Evolutionary conservation across 352 stramenopile genomes (phyloP), one percentile per base, ranked within the genome.

Genomic region (Phytophthora pluvialis): DNA sequence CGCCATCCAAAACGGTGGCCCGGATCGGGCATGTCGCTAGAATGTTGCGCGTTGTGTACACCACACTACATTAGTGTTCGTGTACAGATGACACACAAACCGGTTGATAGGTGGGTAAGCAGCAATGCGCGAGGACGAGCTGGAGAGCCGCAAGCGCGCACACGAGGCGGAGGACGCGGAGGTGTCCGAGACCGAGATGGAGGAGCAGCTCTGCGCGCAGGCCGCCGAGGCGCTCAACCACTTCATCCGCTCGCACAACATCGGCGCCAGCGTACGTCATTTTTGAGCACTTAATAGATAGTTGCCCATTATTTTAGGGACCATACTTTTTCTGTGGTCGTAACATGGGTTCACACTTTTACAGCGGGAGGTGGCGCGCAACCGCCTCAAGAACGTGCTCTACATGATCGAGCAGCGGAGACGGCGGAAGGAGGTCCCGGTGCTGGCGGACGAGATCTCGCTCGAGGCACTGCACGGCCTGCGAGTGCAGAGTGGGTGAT

Each of bases 171-270:
- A 65, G 5, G 40, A 60, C 13, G 25, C 11, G 13, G 45, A 58
- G 13, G 25, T 21, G 11, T 47, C 64, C 0, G 68, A 82, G 60
- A 46, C 64, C 3, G 82, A 89, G 51, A 91, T 92, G 70, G 81
- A 92, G 60, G 66, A 88, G 70, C 85, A 94, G 54, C 81, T 92
- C n/a, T 78, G 74, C 33, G 83, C 75, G 32, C 85, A 94, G 56
- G 75, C 85, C 3, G 73, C 76, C 9, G 65, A 81, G 28, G 80
- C 75, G 12, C 77, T 89, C 65, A 94, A 94, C 63, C 80, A 89
- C 46, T 90, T 92, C 47, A 74, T 90, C 48, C 68, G 64, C 56
- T 73, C 63, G 44, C 81, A 88, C 69, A 72, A 90, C 44, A 82
- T 87, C 45, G 51, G 58, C 40, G 60, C 80, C 52, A 89, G 72